Evolutionary conservation across 169 alveolate species (phyloP), one percentile per base, ranked within the genome.

Genomic region (Cardiosporidium cionae): DNA sequence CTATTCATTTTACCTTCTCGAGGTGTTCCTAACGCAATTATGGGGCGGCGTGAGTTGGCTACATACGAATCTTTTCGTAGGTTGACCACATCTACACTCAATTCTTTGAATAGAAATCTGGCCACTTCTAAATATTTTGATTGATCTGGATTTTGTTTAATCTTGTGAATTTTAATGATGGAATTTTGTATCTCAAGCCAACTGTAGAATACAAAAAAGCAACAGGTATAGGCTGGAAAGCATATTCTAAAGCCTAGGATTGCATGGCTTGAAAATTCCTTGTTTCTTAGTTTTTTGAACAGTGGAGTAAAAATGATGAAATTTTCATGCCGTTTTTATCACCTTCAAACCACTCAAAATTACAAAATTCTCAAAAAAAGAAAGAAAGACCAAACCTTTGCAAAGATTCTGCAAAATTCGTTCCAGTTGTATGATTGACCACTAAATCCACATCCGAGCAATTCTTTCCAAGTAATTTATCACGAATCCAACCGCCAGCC

Each of bases 51-150:
- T 53, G 96, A 90, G 53, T 92, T 90, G 53, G 90, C 86, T 16
- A 95, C 77, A 84, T 97, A 97, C 6, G 84, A 89, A 84, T 97
- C 99, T 62, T 92, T 86, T 77, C 99, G 91, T 58, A 97, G 86
- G 76, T 96, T 95, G 7, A 95, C 99, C 64, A 97, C 81, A 86
- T 97, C 99, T 33, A 97, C 90, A 70, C 89, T 22, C 89, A 69
- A 81, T 7, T 94, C 98, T 68, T 83, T 80, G 23, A 33, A 31
- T 44, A 95, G 72, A 65, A 94, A 78, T 36, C 98, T 93, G 0
- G 99, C 99, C 0, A 99, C 96, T 89, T 97, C 99, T 32, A 97
- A 81, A 82, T 95, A 98, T 73, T 97, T 96, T 4, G 98, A 93
- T 78, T 96, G 95, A 52, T 92, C 98, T 7, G 98, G 95, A 72